Conservation (phyloP, 441 rosid genomes). For the Euphorbia celastroides region DNA sequence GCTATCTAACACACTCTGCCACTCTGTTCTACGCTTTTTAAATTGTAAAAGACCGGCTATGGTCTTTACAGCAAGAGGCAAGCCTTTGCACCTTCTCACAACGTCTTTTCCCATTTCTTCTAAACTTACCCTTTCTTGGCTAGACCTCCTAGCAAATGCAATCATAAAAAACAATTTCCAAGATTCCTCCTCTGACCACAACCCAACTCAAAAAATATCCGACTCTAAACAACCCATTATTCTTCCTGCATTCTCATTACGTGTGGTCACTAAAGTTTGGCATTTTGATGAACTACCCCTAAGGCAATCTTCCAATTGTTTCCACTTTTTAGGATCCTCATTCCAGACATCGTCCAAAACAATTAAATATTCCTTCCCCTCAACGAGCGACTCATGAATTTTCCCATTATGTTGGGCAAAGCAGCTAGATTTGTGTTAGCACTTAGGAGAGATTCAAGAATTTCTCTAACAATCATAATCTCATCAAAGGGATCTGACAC, state of each 20-base stretch:
- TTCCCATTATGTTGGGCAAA: not conserved
- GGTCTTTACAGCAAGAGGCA: slow-evolving; percentile 4
- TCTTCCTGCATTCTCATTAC: not conserved
- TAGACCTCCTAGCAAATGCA: not conserved
- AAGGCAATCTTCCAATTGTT: not conserved
- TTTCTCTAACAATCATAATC: no score
- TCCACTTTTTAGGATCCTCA: slow-evolving; percentile 10
- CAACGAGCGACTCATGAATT: not conserved
- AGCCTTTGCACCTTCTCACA: not conserved
- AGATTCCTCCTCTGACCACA: not conserved
- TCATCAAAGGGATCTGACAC: slow-evolving; percentile 4
- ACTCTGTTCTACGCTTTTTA: not conserved
- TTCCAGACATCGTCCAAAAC: slow-evolving; percentile 22
- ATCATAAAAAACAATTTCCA: not conserved
- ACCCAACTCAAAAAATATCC: not conserved
- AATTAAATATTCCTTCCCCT: not conserved
- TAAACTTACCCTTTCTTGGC: not conserved
- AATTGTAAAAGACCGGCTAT: slow-evolving; percentile 5
- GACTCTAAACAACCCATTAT: not conserved
- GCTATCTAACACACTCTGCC: not conserved
- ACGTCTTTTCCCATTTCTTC: slow-evolving; percentile 9
- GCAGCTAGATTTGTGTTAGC: not conserved
- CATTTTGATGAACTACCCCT: not conserved
- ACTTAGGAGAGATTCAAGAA: not conserved
- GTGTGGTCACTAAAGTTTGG: slow-evolving; percentile 11